phyloP scores from a whole-genome alignment of 768 basidiomycete species.

The Mycena albidolilacea region DNA sequence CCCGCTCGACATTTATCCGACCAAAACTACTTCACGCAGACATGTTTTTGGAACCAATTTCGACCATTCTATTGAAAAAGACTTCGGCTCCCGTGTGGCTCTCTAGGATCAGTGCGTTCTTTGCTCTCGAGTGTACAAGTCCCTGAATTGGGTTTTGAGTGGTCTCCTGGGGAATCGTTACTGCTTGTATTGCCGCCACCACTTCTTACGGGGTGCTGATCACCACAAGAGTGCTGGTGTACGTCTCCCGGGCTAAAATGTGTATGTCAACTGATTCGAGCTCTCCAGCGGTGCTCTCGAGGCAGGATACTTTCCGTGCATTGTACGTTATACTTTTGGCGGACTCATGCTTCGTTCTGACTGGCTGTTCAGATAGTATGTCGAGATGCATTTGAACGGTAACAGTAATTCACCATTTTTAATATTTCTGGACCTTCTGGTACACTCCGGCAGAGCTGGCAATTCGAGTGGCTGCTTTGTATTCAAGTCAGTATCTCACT shows the following conservation, averaged over 20 bases:
- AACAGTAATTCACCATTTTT: background rate
- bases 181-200: conserved; percentile 39
- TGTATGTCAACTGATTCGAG: background rate
- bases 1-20: background rate
- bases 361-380: conserved; percentile 21
- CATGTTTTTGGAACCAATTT: conserved; percentile 40
- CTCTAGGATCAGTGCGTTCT: conserved; percentile 27
- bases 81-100: conserved; percentile 34
- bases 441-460: conserved; percentile 43
- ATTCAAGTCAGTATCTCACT: conserved; percentile 34
- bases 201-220: conserved; percentile 40
- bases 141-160: conserved; percentile 22
- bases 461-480: conserved; percentile 40
- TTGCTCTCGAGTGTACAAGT: conserved; percentile 13
- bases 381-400: background rate
- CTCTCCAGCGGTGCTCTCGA: conserved; percentile 34
- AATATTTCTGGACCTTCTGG: conserved; percentile 43
- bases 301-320: conserved; percentile 42
- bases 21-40: conserved; percentile 4
- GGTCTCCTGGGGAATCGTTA: conserved; percentile 43
- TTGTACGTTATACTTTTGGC: conserved; percentile 23
- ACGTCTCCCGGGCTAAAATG: background rate
- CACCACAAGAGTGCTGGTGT: conserved; percentile 39
- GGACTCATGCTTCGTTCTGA: background rate
- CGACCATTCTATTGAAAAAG: conserved; percentile 40